Percentiles rank a stretch among this genome's conserved stretches.
These are phyloP conservation scores for Penicillium rolfsii DNA, from an alignment of 2,329 filamentous ascomycete genomes.

Conservation along the genomic window DNA sequence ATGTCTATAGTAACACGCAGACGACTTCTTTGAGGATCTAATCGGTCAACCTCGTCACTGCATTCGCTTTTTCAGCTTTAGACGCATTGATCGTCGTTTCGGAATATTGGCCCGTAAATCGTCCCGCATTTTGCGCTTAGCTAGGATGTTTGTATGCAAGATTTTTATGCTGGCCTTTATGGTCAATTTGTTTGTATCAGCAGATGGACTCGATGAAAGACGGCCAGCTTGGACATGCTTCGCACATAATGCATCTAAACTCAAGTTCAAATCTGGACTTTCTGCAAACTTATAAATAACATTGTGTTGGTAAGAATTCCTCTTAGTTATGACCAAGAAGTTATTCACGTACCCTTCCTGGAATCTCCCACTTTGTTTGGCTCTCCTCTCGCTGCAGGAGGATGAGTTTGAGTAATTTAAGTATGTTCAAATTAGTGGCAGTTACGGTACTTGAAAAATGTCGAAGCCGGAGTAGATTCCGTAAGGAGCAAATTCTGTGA, in stretches of 20 bases:
- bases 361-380: background rate
- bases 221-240: background rate
- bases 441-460: too few species aligned
- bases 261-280: background rate
- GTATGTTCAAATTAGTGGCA: background rate
- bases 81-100: background rate
- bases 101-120: background rate
- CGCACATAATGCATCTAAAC: background rate
- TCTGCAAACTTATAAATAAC: background rate
- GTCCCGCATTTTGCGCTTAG: background rate
- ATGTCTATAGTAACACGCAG: too few species aligned
- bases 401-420: background rate
- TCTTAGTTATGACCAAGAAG: background rate
- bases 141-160: background rate
- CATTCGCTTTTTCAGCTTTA: conserved; percentile 2
- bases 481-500: too few species aligned
- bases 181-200: background rate
- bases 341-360: background rate
- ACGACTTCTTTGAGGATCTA: too few species aligned
- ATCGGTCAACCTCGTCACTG: background rate
- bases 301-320: background rate
- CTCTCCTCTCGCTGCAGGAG: background rate
- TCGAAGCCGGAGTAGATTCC: too few species aligned
- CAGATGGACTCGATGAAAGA: background rate
- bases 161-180: background rate